Evolutionary conservation across 108 stramenopile species (phyloP).

Genomic region (Nitzschia palea): DNA sequence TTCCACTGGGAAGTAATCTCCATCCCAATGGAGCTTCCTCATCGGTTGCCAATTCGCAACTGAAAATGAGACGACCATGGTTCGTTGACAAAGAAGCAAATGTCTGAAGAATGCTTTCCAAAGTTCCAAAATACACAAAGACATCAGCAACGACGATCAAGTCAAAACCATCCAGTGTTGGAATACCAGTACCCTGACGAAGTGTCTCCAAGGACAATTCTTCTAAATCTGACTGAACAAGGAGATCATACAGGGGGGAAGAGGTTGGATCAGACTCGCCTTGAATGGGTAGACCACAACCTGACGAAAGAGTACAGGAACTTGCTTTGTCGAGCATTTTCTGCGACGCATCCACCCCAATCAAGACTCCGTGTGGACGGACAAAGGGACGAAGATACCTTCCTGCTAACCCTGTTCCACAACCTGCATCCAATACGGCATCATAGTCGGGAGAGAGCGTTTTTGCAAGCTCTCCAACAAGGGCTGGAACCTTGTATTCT

Average conservation of each 20-base stretch:
- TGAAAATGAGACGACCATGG: conserved; percentile 50
- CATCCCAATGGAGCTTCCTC: conserved; percentile 60
- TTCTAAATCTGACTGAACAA: conserved; percentile 62
- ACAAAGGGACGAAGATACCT: conserved; percentile 58
- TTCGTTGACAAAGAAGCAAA: neutral
- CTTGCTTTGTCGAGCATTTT: conserved; percentile 71
- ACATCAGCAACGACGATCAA: conserved; percentile 78
- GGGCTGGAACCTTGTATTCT: conserved; percentile 55
- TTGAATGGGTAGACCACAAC: conserved; percentile 32
- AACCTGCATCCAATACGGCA: conserved; percentile 71
- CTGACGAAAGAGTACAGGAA: conserved; percentile 48
- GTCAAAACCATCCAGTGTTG: conserved; percentile 53
- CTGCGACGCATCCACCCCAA: conserved; percentile 68
- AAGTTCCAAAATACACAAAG: conserved; percentile 65
- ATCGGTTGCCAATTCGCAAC: conserved; percentile 58
- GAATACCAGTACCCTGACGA: conserved; percentile 19
- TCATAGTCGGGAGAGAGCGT: conserved; percentile 14
- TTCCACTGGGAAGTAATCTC: conserved; percentile 53
- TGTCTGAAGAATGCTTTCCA: conserved; percentile 42
- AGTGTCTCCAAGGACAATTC: conserved; percentile 29
- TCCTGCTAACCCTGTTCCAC: conserved; percentile 77
- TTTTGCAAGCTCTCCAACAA: conserved; percentile 52
- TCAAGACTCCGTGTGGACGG: conserved; percentile 31
- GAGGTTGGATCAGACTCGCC: neutral
- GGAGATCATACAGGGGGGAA: conserved; percentile 53